Base-by-base conservation (phyloP, 495 filamentous ascomycete genomes). In the Friedmanniomyces endolithicus region DNA sequence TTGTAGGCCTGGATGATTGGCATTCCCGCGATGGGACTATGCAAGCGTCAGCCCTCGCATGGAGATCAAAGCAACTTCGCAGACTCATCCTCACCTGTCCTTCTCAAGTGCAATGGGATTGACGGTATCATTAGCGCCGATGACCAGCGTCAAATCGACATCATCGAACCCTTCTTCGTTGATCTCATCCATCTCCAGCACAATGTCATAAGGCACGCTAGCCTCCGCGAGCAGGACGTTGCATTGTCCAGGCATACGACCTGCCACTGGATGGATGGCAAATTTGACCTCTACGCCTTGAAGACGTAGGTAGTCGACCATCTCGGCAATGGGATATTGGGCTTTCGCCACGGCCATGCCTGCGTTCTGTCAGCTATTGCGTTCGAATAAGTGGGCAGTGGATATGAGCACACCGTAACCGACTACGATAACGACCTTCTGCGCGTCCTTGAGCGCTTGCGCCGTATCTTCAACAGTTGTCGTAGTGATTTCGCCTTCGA, bases 161-260 rank as follows among this genome's bases (percentile, higher is more conserved):
- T 88, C 83, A 34, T 71, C 62, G 68, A 90, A 90, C 1, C 59
- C 59, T 65, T 89, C 86, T 48, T 90, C 86, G 68, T 90, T 90
- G 69, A 90, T 89, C 68, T 90, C 86, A 65, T 89, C 86, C 86
- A 89, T 89, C 70, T 90, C 86, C 17, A 88, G 72, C 33, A 89
- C 85, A 47, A 88, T 88, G 62, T 90, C 86, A 63, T 90, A 90
- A 6, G 85, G 85, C 29, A 90, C 86, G 24, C 78, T 82, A 1
- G 86, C 86, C 63, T 90, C 86, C 2, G 86, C 86, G 6, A 89
- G 77, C 9, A 90, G 72, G 8, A 90, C 86, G 61, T 90, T 90
- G 70, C 85, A 89, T 65, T 90, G 86, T 1, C 86, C 86, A 0
- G 86, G 86, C 86, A 90, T 90, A 24, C 86, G 77, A 39, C 86